Evolutionary conservation across 2,329 filamentous ascomycete species (phyloP).

Genomic region (Metarhizium robertsii): DNA sequence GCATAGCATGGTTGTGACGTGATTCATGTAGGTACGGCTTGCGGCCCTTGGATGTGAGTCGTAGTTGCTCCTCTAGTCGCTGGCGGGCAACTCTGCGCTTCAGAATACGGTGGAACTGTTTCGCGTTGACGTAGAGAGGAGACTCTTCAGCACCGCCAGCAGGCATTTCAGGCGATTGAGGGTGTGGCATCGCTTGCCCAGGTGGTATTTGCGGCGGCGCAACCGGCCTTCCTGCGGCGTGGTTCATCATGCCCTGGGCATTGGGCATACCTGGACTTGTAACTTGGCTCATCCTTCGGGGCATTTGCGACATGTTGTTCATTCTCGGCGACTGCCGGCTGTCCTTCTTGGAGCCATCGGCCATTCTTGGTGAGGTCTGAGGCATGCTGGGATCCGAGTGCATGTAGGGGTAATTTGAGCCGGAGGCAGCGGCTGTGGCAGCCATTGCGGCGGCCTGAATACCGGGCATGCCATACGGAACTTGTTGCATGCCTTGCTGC

Average conservation of each 20-base stretch:
- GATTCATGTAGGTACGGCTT: conserved; percentile 98
- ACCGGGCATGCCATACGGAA: conserved; percentile 63
- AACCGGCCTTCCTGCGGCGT: conserved; percentile 43
- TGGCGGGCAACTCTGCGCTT: conserved; percentile 91
- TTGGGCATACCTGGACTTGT: conserved; percentile 66
- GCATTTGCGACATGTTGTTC: conserved; percentile 50
- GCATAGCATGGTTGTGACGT: conserved; percentile 96
- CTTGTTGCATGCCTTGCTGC: conserved; percentile 59
- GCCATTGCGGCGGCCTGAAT: conserved; percentile 91
- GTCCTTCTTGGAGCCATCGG: conserved; percentile 61
- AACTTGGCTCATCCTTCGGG: conserved; percentile 66
- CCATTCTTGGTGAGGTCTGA: conserved; percentile 71
- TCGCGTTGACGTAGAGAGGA: conserved; percentile 94
- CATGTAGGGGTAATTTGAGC: conserved; percentile 66
- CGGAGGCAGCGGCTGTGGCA: conserved; percentile 81
- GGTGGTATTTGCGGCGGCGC: conserved; percentile 51
- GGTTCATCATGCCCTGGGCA: conserved; percentile 68
- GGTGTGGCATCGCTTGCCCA: conserved; percentile 56
- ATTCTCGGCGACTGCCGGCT: conserved; percentile 72
- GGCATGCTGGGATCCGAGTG: conserved; percentile 58
- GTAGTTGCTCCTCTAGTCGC: conserved; percentile 83
- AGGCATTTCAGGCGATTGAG: conserved; percentile 72
- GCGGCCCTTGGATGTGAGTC: conserved; percentile 86
- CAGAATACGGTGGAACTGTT: conserved; percentile 95
- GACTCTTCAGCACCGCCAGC: conserved; percentile 73